Conservation (phyloP, 495 filamentous ascomycete genomes). For the Neurospora pannonica region DNA sequence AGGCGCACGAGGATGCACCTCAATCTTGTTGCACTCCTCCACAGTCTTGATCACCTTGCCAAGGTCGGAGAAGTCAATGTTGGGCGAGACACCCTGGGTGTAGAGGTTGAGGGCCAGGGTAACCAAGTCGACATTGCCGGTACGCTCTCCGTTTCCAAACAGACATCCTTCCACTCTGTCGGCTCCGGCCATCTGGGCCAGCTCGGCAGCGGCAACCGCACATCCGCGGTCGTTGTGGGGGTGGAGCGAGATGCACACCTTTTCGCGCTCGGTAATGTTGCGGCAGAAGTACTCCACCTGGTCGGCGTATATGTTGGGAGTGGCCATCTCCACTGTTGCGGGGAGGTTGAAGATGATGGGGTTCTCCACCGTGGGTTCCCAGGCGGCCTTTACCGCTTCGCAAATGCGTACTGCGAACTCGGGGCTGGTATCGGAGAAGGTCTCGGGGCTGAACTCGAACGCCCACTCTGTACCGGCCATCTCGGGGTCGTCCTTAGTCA, state of each 20-base stretch:
- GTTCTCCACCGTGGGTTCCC: constrained; percentile 72
- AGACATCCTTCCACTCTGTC: constrained; percentile 91
- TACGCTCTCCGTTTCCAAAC: constrained; percentile 93
- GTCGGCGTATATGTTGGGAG: constrained; percentile 93
- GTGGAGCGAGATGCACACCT: constrained; percentile 77
- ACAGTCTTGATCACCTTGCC: constrained; percentile 81
- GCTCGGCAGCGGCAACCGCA: constrained; percentile 71
- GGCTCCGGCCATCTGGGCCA: constrained; percentile 96
- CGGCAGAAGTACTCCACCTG: constrained; percentile 94
- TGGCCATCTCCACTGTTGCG: constrained; percentile 92
- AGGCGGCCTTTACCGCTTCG: constrained; percentile 91
- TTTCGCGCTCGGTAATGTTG: constrained; percentile 69
- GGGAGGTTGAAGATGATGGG: constrained; percentile 97
- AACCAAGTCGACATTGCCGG: constrained; percentile 93
- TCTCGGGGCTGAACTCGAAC: constrained; percentile 95
- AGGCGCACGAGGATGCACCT: constrained; percentile 77
- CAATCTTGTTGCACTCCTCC: constrained; percentile 90
- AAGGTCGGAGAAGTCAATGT: constrained; percentile 89
- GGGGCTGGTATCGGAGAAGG: constrained; percentile 82
- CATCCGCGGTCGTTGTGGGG: constrained; percentile 94
- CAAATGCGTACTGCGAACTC: constrained; percentile 81
- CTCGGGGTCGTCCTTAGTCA: constrained; percentile 90
- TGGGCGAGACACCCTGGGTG: constrained; percentile 83
- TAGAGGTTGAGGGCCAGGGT: constrained; percentile 93
- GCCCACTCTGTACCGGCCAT: constrained; percentile 75